Conservation (phyloP, 2,329 filamentous ascomycete species). For the Penicillium brevicompactum region DNA sequence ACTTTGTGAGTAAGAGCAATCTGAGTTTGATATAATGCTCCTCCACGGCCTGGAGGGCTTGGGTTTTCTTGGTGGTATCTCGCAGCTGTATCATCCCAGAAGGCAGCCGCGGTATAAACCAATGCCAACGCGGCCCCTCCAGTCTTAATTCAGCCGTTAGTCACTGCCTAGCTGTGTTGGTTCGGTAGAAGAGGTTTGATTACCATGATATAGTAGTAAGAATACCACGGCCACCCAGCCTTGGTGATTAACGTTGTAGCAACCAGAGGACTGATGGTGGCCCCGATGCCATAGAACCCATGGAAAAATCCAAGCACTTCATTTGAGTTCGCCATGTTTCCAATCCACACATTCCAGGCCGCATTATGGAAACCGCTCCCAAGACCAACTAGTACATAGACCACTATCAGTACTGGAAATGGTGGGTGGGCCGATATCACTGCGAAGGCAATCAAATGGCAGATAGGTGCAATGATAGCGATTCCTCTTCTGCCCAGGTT, state of each 20-base stretch:
- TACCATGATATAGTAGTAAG: slow-evolving; percentile 22
- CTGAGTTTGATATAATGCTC: slow-evolving; percentile 22
- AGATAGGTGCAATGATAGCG: slow-evolving; percentile 58
- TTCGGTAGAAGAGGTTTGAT: background rate
- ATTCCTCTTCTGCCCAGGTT: slow-evolving; percentile 68
- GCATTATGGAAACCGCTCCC: slow-evolving; percentile 49
- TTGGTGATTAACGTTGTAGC: slow-evolving; percentile 72
- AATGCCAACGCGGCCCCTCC: slow-evolving; percentile 19
- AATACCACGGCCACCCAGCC: slow-evolving; percentile 29
- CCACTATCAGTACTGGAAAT: slow-evolving; percentile 37
- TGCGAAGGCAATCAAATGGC: slow-evolving; percentile 34
- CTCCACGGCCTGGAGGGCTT: slow-evolving; percentile 1
- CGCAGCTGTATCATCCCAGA: slow-evolving; percentile 20
- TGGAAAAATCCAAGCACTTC: slow-evolving; percentile 74
- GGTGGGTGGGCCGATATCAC: slow-evolving; percentile 35
- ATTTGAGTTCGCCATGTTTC: slow-evolving; percentile 71
- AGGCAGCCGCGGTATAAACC: slow-evolving; percentile 16
- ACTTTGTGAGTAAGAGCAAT: slow-evolving; percentile 55
- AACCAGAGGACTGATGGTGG: slow-evolving; percentile 53
- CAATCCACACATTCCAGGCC: slow-evolving; percentile 64
- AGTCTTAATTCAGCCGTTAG: slow-evolving; percentile 10
- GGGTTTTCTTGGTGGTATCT: slow-evolving; percentile 27
- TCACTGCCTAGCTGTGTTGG: background rate
- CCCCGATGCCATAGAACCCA: slow-evolving; percentile 69
- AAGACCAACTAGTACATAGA: slow-evolving; percentile 39